Evolutionary conservation across 163 green algal genomes (phyloP).

Genomic region (Scenedesmus sp.): DNA sequence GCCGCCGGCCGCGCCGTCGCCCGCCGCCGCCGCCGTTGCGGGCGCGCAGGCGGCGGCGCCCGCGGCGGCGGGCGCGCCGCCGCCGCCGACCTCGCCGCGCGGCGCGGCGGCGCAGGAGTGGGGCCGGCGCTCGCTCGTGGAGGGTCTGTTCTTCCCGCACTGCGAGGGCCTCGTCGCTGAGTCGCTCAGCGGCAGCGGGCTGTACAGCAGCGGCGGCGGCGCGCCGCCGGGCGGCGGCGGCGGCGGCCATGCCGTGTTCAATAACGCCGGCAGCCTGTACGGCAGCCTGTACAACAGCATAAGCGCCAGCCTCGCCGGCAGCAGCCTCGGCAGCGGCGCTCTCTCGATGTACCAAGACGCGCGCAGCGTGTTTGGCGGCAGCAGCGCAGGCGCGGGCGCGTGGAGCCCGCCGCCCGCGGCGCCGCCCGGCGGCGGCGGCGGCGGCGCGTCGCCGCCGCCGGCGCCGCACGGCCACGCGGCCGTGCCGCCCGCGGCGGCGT

Average conservation of each 20-base stretch:
- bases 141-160: constrained; percentile 56
- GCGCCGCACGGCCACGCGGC: not conserved
- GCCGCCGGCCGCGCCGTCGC: not conserved
- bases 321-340: constrained; percentile 4
- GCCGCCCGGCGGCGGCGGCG: constrained; percentile 9
- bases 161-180: constrained; percentile 51
- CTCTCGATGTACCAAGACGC: constrained; percentile 35
- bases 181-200: constrained; percentile 15
- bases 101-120: constrained; percentile 37
- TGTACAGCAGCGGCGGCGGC: constrained; percentile 42
- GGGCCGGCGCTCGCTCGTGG: constrained; percentile 51
- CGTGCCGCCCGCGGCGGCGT: not conserved
- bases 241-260: not conserved
- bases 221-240: too few relatives aligned
- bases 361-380: constrained; percentile 43
- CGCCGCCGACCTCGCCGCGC: too few relatives aligned
- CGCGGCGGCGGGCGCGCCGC: too few relatives aligned
- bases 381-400: constrained; percentile 3
- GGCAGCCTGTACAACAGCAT: constrained; percentile 24
- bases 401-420: not conserved
- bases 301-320: not conserved
- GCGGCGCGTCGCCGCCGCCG: not conserved
- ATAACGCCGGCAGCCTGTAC: constrained; percentile 3
- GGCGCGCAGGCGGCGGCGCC: not conserved
- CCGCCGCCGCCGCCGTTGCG: not conserved